These are phyloP conservation scores for Penicillium sp. DNA, from an alignment of 2,329 filamentous ascomycete genomes.

Conservation along the genomic window DNA sequence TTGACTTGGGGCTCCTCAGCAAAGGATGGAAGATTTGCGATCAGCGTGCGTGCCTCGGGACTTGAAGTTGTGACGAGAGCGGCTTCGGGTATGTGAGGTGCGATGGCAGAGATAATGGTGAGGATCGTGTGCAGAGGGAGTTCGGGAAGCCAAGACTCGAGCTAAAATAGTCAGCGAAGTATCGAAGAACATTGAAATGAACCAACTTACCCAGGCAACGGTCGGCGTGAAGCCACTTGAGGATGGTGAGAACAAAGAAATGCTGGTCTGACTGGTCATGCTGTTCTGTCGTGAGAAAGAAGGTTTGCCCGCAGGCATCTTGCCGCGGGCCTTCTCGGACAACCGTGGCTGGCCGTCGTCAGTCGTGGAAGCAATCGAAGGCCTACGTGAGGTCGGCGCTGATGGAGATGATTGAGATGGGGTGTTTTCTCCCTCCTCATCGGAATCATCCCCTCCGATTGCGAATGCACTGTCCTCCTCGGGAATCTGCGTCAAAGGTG, in stretches of 20 bases:
- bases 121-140: constrained; percentile 82
- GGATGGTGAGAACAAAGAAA: constrained; percentile 54
- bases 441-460: constrained; percentile 68
- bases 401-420: constrained; percentile 53
- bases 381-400: constrained; percentile 54
- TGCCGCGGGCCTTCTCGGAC: constrained; percentile 95
- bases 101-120: constrained; percentile 61
- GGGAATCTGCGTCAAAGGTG: constrained; percentile 61
- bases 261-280: constrained; percentile 68
- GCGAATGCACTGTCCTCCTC: constrained; percentile 78
- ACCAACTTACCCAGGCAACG: constrained; percentile 58
- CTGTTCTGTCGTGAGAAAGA: constrained; percentile 87
- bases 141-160: constrained; percentile 89
- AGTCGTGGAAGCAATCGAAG: constrained; percentile 60
- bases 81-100: constrained; percentile 46
- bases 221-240: constrained; percentile 65
- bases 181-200: not conserved
- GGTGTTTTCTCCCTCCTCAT: constrained; percentile 57
- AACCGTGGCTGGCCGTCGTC: constrained; percentile 81
- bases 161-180: constrained; percentile 44
- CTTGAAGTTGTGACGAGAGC: constrained; percentile 40
- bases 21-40: constrained; percentile 41
- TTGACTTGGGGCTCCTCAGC: constrained; percentile 54
- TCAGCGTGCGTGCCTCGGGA: constrained; percentile 39
- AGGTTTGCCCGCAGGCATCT: constrained; percentile 79